Percentiles rank a stretch among this genome's conserved stretches.
Conservation (phyloP, 2,329 filamentous ascomycete species). For the Phialemoniopsis sp. region DNA sequence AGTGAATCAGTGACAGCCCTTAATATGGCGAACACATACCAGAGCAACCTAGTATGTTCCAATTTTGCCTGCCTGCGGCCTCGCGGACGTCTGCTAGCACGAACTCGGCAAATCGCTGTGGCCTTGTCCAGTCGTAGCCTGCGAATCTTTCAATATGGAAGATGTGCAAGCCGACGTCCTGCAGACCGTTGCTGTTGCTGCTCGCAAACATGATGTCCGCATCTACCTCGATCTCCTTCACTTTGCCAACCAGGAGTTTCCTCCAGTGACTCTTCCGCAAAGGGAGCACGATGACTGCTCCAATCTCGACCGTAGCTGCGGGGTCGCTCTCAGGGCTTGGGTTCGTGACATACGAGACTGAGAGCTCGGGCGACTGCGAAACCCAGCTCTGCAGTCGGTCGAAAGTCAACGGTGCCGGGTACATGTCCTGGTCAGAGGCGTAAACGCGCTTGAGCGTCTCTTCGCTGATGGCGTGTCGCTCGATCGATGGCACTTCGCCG, state of each 20-base stretch:
- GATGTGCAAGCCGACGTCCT: conserved; percentile 24
- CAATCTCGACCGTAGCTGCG: conserved; percentile 4
- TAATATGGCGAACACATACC: conserved; percentile 12
- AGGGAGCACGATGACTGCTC: conserved; percentile 24
- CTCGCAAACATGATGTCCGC: conserved; percentile 15
- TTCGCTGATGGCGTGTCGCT: conserved; percentile 7
- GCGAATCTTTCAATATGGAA: conserved; percentile 27
- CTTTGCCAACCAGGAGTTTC: conserved; percentile 17
- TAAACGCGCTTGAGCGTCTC: conserved; percentile 14
- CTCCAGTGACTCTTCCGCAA: conserved; percentile 17
- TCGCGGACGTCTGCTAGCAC: conserved; percentile 13
- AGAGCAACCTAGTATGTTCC: conserved; percentile 19
- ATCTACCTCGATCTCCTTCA: conserved; percentile 22
- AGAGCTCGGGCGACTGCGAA: conserved; percentile 17
- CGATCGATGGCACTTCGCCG: too few relatives aligned
- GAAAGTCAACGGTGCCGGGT: conserved; percentile 25
- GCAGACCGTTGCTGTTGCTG: neutral
- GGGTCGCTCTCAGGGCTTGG: too few relatives aligned
- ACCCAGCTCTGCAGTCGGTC: conserved; percentile 21
- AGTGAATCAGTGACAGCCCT: neutral
- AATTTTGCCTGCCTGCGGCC: conserved; percentile 8
- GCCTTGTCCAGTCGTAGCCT: neutral
- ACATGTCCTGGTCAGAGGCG: conserved; percentile 25
- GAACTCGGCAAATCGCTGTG: conserved; percentile 14
- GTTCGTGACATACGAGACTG: conserved; percentile 12